Evolutionary conservation across 164 flowering plant species (phyloP), one percentile per base, ranked within the genome.

Genomic region (Liriodendron chinense): DNA sequence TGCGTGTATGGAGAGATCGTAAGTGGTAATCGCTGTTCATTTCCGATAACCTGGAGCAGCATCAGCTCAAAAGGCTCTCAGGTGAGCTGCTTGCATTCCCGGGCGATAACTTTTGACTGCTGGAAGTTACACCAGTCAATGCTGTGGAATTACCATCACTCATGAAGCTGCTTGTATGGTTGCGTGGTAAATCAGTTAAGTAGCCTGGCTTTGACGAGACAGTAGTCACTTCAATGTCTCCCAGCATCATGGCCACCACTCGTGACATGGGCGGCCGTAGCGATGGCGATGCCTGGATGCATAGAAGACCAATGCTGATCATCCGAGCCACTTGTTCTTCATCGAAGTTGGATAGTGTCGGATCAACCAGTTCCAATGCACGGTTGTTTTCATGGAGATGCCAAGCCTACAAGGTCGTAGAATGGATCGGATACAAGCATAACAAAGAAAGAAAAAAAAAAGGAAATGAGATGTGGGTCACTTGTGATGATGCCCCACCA

Each of bases 221-320:
- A 7, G 80, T 23, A 65, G 69, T 62, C 50, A 88, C 92, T 74
- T 90, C 92, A 9, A 79, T 76, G 70, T 90, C 94, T 69, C 94
- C 91, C 2, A 84, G 43, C 21, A 90, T 80, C 92, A 90, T 90
- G 16, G 88, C 89, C 14, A 86, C 78, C n/a, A 82, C 91, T 1
- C 91, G 88, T 2, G 94, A 88, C 92, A 90, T 90, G 20, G 86
- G 26, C 5, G 92, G 94, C 2, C 92, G 84, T 16, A 82, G 77
- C 25, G 57, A 25, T 69, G 92, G 94, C 24, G 91, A 85, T 22
- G 92, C 79, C 77, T 90, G 94, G 9, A 86, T 90, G 86, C 94
- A 90, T 72, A 90, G 34, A 49, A 90, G 87, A 26, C 86, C 83
- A 9, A 89, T 70, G 24, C 85, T 80, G 14, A 89, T 80, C 16